Conservation (phyloP, 192 early-diverging fungal genomes). For the Backusella sp. region DNA sequence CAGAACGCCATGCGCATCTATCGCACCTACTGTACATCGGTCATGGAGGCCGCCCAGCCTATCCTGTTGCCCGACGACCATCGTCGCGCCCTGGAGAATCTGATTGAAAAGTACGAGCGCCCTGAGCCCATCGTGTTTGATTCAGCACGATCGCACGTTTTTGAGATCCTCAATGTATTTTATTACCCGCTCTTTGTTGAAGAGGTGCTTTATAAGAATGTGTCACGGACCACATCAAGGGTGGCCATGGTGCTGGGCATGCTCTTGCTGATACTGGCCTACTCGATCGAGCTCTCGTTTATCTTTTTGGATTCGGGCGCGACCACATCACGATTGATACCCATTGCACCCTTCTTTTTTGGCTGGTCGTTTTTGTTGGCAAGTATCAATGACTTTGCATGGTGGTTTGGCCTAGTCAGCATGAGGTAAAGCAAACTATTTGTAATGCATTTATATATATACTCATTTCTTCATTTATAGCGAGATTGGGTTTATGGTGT, state of each 20-base stretch:
- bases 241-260: constrained; percentile 29
- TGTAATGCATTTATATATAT: too few relatives aligned
- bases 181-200: constrained; percentile 45
- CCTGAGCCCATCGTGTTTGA: constrained; percentile 46
- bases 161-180: constrained; percentile 44
- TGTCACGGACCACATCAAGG: constrained; percentile 14
- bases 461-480: background rate
- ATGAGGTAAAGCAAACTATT: constrained; percentile 21
- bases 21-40: constrained; percentile 29
- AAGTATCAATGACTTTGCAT: constrained; percentile 36
- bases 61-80: constrained; percentile 41
- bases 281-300: constrained; percentile 37
- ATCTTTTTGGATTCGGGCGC: constrained; percentile 33
- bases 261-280: constrained; percentile 28
- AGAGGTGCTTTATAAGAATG: constrained; percentile 38
- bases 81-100: constrained; percentile 33
- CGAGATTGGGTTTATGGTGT: constrained; percentile 23
- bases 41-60: constrained; percentile 24
- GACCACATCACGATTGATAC: constrained; percentile 28
- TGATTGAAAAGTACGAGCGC: constrained; percentile 40
- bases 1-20: constrained; percentile 36
- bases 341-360: constrained; percentile 31
- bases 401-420: constrained; percentile 30
- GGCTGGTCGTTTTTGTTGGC: constrained; percentile 37
- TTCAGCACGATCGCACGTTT: constrained; percentile 40